phyloP scores from a whole-genome alignment of 1,139 yeast genomes.

The Suhomyces coccinellae region DNA sequence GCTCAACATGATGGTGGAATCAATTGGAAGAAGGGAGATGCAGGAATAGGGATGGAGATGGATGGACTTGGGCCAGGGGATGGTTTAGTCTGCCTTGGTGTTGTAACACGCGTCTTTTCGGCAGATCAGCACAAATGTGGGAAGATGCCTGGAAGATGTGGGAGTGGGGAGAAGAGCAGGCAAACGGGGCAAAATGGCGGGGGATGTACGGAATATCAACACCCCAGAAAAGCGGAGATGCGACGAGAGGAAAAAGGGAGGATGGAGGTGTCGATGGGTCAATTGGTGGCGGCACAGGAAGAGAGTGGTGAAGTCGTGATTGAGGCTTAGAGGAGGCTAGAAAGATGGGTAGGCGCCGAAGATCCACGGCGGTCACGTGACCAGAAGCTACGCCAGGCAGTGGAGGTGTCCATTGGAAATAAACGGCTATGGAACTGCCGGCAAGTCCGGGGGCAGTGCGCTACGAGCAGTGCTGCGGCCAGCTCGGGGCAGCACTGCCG shows the following conservation, averaged over 20 bases:
- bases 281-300: background rate
- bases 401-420: no score
- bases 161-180: no score
- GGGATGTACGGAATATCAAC: background rate
- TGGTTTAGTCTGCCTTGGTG: background rate
- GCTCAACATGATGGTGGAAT: slow-evolving; percentile 8
- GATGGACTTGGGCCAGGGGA: background rate
- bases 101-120: no score
- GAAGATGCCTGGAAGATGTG: no score
- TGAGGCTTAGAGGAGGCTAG: background rate
- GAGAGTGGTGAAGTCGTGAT: background rate
- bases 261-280: background rate
- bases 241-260: no score
- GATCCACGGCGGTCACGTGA: background rate
- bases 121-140: no score
- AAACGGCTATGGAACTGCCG: no score
- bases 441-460: background rate
- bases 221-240: no score
- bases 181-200: background rate
- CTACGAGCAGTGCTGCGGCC: background rate
- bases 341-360: background rate
- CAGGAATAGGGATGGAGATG: background rate
- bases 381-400: no score
- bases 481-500: background rate
- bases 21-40: background rate